Evolutionary conservation across 768 basidiomycete species (phyloP).

Genomic region (Hypholoma sublateritium): DNA sequence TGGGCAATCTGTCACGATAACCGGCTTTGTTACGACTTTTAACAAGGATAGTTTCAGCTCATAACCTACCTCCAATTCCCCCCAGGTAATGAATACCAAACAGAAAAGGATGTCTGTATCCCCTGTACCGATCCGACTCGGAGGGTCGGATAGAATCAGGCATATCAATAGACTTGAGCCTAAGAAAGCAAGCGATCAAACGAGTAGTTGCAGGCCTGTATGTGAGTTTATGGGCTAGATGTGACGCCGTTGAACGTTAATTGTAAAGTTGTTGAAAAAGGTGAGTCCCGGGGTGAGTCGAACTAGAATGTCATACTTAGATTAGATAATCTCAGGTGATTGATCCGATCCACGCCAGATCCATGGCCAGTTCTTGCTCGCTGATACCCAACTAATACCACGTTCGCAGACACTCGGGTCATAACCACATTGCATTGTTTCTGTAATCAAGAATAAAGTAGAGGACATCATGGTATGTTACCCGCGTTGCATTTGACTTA

Average conservation of each 20-base stretch:
- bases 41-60: not conserved
- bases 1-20: slow-evolving; percentile 36
- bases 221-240: too few species aligned
- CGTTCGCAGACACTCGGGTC: too few species aligned
- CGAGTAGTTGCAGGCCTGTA: too few species aligned
- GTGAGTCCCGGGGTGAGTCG: not conserved
- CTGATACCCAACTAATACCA: too few species aligned
- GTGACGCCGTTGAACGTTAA: too few species aligned
- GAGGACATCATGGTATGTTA: not conserved
- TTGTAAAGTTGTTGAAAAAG: too few species aligned
- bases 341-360: too few species aligned
- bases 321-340: not conserved
- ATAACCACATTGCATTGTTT: too few species aligned
- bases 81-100: slow-evolving; percentile 42
- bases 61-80: slow-evolving; percentile 43
- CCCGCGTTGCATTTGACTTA: not conserved
- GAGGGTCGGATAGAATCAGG: slow-evolving; percentile 3
- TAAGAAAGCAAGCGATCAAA: not conserved
- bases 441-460: not conserved
- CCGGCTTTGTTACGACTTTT: not conserved
- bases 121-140: slow-evolving; percentile 32
- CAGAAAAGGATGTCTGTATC: slow-evolving; percentile 52
- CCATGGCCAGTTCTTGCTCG: too few species aligned
- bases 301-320: not conserved
- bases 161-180: slow-evolving; percentile 9